These are phyloP conservation scores for Leccinum truebloodii DNA, from an alignment of 768 basidiomycete genomes.

Conservation along the genomic window DNA sequence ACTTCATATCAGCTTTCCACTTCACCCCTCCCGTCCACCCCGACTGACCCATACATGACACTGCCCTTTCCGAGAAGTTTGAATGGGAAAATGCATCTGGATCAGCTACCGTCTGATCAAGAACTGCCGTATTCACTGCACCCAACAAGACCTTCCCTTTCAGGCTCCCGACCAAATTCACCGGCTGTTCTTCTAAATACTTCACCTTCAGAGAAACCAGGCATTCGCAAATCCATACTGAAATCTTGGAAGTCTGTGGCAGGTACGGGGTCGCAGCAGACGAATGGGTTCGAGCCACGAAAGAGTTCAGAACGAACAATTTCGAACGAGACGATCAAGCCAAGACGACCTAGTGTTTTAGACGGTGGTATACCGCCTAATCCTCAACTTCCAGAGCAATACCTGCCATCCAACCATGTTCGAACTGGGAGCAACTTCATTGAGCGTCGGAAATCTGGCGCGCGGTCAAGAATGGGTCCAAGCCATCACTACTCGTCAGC, in stretches of 20 bases:
- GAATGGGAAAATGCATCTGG: slow-evolving; percentile 31
- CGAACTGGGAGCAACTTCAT: slow-evolving; percentile 34
- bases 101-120: slow-evolving; percentile 68
- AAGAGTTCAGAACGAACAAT: too few species aligned
- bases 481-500: slow-evolving; percentile 27
- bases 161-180: slow-evolving; percentile 33
- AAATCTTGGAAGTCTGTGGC: slow-evolving; percentile 61
- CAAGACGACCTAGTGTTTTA: too few species aligned
- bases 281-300: slow-evolving; percentile 32
- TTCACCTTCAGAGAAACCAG: slow-evolving; percentile 43
- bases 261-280: slow-evolving; percentile 32
- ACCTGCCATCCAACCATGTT: slow-evolving; percentile 11
- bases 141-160: slow-evolving; percentile 35
- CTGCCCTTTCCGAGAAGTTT: slow-evolving; percentile 30
- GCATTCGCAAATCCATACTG: slow-evolving; percentile 68
- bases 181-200: slow-evolving; percentile 20
- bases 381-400: too few species aligned
- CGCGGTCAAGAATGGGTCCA: slow-evolving; percentile 20
- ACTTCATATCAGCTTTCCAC: slow-evolving; percentile 34
- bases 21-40: slow-evolving; percentile 37
- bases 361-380: too few species aligned
- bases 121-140: slow-evolving; percentile 53
- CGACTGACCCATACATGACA: slow-evolving; percentile 29
- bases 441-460: slow-evolving; percentile 27
- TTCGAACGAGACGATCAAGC: too few species aligned